Percentiles rank a stretch among this genome's conserved stretches.
Evolutionary conservation across 331 rosid species (phyloP).

Genomic region (Saraca asoca): DNA sequence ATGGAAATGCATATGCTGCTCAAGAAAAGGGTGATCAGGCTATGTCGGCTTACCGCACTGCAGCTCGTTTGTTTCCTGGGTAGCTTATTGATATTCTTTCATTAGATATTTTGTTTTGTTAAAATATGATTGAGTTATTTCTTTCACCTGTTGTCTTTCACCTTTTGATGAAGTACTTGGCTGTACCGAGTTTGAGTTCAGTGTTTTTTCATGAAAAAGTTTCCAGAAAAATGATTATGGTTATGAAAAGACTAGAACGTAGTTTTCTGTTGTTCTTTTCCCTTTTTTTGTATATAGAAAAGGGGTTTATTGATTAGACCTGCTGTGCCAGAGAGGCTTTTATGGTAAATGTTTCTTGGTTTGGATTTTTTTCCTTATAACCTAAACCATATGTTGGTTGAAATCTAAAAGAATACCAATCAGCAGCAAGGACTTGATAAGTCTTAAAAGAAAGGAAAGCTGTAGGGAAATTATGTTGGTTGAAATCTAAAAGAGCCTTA

Average conservation of each 20-base stretch:
- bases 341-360: too few species aligned
- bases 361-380: background rate
- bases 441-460: background rate
- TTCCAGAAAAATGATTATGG: too few species aligned
- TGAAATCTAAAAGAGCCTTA: background rate
- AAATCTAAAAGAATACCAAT: background rate
- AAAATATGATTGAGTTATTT: conserved; percentile 14
- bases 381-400: background rate
- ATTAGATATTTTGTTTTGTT: background rate
- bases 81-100: conserved; percentile 37
- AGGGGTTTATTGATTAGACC: background rate
- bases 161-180: too few species aligned
- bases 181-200: background rate
- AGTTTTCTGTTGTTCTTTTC: conserved; percentile 2
- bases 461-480: background rate
- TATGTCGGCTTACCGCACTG: conserved; percentile 96
- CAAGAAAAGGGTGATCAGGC: conserved; percentile 98
- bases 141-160: too few species aligned
- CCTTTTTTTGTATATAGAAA: background rate
- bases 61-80: conserved; percentile 99
- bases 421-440: background rate
- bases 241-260: background rate
- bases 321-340: background rate
- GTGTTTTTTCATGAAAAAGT: background rate
- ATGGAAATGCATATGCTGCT: conserved; percentile 92